These are phyloP conservation scores for Verticillium alfalfae DNA, from an alignment of 2,329 filamentous ascomycete species.

Conservation along the genomic window DNA sequence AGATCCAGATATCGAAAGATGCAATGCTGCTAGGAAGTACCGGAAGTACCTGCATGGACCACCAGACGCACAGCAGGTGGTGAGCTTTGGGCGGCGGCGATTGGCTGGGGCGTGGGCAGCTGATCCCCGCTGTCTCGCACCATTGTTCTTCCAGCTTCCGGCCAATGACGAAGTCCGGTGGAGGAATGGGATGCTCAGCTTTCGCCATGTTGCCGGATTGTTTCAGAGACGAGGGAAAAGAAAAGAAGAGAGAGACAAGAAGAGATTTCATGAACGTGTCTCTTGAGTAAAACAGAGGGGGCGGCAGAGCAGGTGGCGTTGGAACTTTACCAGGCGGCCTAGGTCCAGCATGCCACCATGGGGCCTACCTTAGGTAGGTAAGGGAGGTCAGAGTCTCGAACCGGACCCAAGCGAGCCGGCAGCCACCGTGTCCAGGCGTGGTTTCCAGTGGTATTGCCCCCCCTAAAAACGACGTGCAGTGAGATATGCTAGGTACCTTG, in stretches of 20 bases:
- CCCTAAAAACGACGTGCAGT: too few relatives aligned
- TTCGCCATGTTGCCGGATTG: neutral
- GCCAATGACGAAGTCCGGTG: neutral
- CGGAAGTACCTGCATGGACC: constrained; percentile 11
- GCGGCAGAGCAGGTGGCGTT: too few relatives aligned
- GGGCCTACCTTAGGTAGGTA: too few relatives aligned
- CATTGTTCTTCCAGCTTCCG: constrained; percentile 7
- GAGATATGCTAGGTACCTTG: too few relatives aligned
- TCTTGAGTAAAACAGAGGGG: neutral
- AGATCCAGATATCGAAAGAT: neutral
- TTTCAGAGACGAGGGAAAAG: neutral
- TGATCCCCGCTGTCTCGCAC: constrained; percentile 8
- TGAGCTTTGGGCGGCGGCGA: neutral
- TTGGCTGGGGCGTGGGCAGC: constrained; percentile 2
- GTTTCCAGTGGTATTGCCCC: too few relatives aligned
- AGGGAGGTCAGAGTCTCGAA: neutral
- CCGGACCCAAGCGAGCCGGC: too few relatives aligned
- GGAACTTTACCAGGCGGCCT: too few relatives aligned
- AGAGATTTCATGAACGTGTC: neutral
- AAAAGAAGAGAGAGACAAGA: neutral
- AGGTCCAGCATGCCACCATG: too few relatives aligned
- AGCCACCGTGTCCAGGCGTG: too few relatives aligned
- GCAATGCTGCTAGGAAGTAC: constrained; percentile 1
- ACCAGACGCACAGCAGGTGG: constrained; percentile 9
- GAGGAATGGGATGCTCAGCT: neutral